Base-by-base conservation (phyloP, 1,139 yeast genomes). In the Casaregolazyma lundiana region DNA sequence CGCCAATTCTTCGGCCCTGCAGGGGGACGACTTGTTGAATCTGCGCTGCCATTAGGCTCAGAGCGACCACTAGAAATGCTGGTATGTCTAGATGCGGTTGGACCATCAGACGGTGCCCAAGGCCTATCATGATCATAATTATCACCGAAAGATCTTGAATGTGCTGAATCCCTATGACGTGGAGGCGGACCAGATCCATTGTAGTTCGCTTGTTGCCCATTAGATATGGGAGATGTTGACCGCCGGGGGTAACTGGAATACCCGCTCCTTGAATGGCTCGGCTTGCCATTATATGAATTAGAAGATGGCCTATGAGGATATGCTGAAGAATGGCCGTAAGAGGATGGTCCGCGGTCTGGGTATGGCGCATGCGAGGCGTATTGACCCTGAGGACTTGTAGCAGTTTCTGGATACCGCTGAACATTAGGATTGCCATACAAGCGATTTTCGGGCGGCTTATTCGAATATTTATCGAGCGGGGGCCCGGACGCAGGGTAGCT, bases 401-500 rank as follows among this genome's bases (percentile, higher is more conserved):
- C 13, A 6, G 16, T 26, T 5, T 21, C 26, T n/a, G 37, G 13
- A 26, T 26, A 15, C 32, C 32, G 32, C 32, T 26, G 32, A 26
- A 26, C 6, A 15, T 26, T 26, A 26, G 32, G 13, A 2, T 15
- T 26, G 13, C 13, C 32, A 7, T 26, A 11, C 13, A 11, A 13
- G 32, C 32, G n/a, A 11, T 11, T 26, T 7, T 3, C 32, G 13
- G 32, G 6, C 2, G 15, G 6, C 15, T 11, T 26, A 26, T 15
- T 26, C 6, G 13, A 13, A 26, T 26, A 26, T 26, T 15, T 26
- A 13, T 21, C 19, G 26, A 20, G 32, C 7, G 19, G 36, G n/a
- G 37, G 16, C 3, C 37, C 37, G 11, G 11, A n/a, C 4, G 32
- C 13, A 26, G 32, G 4, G 32, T n/a, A 4, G 42, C 57, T 56